A percentile compares a stretch with the other conserved stretches of the same genome.
Evolutionary conservation across 2,329 filamentous ascomycete species (phyloP).

Genomic region (Canariomyces notabilis): DNA sequence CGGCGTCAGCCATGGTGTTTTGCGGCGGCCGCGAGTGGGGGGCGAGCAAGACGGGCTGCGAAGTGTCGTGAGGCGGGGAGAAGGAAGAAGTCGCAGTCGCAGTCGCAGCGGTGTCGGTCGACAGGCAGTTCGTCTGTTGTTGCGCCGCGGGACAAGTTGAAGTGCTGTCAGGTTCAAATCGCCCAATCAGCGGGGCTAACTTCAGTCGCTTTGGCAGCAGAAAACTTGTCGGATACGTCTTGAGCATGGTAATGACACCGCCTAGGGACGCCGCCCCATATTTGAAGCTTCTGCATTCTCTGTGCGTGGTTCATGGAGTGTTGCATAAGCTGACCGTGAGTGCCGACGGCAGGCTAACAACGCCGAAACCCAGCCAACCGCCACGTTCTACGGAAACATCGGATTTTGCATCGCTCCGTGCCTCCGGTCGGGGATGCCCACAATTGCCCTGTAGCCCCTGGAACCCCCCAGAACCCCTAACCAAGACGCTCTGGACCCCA

Average conservation of each 20-base stretch:
- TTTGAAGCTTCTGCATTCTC: conserved; percentile 14
- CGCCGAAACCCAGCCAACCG: background rate
- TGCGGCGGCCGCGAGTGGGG: conserved; percentile 17
- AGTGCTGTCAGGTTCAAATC: conserved; percentile 8
- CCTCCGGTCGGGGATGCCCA: conserved; percentile 9
- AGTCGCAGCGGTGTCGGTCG: conserved; percentile 21
- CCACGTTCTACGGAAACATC: conserved; percentile 7
- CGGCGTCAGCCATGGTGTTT: conserved; percentile 5
- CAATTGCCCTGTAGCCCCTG: background rate
- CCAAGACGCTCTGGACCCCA: conserved; percentile 5
- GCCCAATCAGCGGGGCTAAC: conserved; percentile 9
- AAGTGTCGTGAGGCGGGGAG: conserved; percentile 19
- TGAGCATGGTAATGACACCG: conserved; percentile 22
- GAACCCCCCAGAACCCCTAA: too few species aligned
- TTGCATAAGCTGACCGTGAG: background rate
- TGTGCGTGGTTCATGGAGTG: too few species aligned
- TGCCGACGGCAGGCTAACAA: background rate
- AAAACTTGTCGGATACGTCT: conserved; percentile 19
- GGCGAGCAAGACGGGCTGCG: conserved; percentile 23
- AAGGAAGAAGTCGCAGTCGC: conserved; percentile 9
- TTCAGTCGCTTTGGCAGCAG: conserved; percentile 23
- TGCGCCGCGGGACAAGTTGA: too few species aligned
- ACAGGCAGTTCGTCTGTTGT: conserved; percentile 25
- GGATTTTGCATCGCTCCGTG: conserved; percentile 25
- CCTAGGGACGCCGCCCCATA: conserved; percentile 21